phyloP scores from a whole-genome alignment of 345 rosid genomes.

The Eutrema yunnanense region DNA sequence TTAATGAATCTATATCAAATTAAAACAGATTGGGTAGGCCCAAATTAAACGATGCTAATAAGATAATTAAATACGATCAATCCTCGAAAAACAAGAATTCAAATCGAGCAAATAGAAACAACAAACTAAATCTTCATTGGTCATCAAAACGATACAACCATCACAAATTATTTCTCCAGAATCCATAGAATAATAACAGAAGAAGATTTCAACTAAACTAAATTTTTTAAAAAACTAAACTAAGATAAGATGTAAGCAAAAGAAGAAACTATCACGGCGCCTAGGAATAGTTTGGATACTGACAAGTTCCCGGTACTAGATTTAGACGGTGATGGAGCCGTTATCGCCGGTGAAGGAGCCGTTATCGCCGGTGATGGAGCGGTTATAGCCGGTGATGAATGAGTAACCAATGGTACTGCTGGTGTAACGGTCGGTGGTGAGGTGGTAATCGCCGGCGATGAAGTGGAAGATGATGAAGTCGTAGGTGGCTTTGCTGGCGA shows the following conservation, averaged over 20 bases:
- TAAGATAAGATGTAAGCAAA: background rate
- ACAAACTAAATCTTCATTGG: background rate
- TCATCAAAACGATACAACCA: background rate
- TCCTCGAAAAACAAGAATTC: background rate
- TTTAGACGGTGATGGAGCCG: constrained; percentile 1
- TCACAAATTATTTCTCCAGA: background rate
- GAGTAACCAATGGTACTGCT: background rate
- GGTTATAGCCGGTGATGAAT: background rate
- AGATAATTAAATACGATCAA: background rate
- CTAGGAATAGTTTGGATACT: background rate
- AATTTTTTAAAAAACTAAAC: background rate
- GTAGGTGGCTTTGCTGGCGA: background rate
- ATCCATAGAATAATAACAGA: background rate
- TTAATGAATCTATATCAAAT: background rate
- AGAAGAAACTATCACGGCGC: background rate
- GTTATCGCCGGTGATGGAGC: background rate
- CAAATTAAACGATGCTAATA: background rate
- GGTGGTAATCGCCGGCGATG: background rate
- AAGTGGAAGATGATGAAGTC: background rate
- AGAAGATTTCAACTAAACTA: background rate
- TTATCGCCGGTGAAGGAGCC: background rate
- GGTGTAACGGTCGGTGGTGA: background rate
- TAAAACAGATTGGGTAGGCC: background rate
- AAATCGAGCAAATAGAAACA: background rate
- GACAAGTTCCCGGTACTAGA: background rate